phyloP scores from a whole-genome alignment of 768 basidiomycete species.

The Suillus discolor region DNA sequence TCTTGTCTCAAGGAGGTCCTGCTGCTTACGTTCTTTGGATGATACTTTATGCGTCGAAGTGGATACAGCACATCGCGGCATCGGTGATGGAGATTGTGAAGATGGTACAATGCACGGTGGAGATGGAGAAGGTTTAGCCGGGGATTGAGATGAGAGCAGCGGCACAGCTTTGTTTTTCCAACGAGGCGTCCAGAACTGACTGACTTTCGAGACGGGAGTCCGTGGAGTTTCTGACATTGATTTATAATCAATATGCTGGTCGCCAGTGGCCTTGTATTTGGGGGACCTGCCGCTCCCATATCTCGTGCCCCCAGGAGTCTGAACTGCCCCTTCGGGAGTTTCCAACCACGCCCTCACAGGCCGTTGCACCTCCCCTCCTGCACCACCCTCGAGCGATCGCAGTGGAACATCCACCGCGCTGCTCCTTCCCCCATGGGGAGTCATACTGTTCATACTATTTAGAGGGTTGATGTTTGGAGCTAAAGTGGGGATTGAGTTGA shows the following conservation, averaged over 20 bases:
- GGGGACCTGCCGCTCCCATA: too few species aligned
- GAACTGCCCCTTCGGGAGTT: background rate
- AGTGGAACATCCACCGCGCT: conserved; percentile 1
- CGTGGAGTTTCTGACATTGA: background rate
- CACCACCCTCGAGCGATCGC: background rate
- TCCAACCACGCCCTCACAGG: conserved; percentile 1
- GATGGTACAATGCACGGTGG: conserved; percentile 25
- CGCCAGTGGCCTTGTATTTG: background rate
- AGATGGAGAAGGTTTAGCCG: background rate
- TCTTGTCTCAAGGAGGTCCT: conserved; percentile 10
- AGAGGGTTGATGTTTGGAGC: background rate
- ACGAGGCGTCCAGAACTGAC: background rate
- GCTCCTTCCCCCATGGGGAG: background rate
- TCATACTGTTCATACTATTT: background rate
- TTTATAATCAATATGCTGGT: background rate
- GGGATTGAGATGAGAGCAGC: background rate
- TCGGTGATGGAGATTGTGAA: conserved; percentile 3
- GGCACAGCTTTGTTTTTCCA: background rate
- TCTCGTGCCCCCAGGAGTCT: background rate
- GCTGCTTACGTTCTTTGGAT: conserved; percentile 20
- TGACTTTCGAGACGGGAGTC: background rate
- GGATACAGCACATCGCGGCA: conserved; percentile 1
- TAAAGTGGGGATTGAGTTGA: background rate
- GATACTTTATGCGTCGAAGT: conserved; percentile 4
- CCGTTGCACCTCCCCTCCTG: background rate